These are phyloP conservation scores for Talinum fruticosum DNA, from an alignment of 148 eudicot species.

Conservation along the genomic window DNA sequence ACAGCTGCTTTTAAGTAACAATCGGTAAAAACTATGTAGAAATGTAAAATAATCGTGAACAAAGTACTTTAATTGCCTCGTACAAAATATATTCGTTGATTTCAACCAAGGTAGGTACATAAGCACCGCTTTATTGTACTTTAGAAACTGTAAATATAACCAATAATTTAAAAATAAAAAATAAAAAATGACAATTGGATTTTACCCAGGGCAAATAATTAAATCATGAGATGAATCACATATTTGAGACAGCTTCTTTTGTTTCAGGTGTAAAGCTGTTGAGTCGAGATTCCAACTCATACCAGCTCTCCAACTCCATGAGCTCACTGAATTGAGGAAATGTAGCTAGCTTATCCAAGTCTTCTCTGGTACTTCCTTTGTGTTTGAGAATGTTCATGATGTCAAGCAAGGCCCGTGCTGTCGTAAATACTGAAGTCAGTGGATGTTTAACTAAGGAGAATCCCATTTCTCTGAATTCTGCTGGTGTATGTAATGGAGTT, in stretches of 20 bases:
- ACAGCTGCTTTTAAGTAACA: no score
- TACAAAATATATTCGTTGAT: no score
- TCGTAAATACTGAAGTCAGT: slow-evolving; percentile 24
- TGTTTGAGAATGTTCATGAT: slow-evolving; percentile 23
- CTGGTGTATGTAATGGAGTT: slow-evolving; percentile 33
- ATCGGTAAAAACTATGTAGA: no score
- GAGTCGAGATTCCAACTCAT: slow-evolving; percentile 17
- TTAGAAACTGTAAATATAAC: not conserved
- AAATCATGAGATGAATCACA: not conserved
- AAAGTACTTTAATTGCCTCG: no score
- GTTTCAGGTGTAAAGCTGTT: slow-evolving; percentile 20
- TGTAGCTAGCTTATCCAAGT: slow-evolving; percentile 26
- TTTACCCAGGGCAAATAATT: not conserved
- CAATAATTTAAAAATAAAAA: not conserved
- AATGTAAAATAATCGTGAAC: no score
- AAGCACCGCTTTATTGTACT: not conserved
- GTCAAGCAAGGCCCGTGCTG: slow-evolving; percentile 26
- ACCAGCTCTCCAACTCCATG: slow-evolving; percentile 27
- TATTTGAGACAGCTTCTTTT: not conserved
- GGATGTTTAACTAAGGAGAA: slow-evolving; percentile 25
- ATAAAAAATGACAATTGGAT: not conserved
- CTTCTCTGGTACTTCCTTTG: slow-evolving; percentile 30
- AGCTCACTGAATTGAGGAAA: slow-evolving; percentile 25
- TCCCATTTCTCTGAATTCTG: slow-evolving; percentile 36
- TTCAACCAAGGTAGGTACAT: not conserved